Percentiles rank a stretch among this genome's conserved stretches.
phyloP scores from a whole-genome alignment of 352 stramenopile species.

The Phytophthora niederhauseri region DNA sequence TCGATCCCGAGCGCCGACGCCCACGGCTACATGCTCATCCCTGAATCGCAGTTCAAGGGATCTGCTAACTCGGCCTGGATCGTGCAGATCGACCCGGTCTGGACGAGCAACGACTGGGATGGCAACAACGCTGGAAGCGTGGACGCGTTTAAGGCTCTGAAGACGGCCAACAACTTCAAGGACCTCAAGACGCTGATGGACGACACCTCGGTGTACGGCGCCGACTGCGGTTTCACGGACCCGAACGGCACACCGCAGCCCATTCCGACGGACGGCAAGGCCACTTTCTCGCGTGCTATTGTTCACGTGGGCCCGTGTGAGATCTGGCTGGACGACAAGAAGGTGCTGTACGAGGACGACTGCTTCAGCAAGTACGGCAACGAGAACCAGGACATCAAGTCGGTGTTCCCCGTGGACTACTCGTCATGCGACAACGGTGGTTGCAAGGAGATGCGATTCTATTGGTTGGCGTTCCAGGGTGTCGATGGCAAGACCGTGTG shows the following conservation, averaged over 20 bases:
- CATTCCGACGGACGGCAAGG: constrained; percentile 42
- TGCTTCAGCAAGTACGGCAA: constrained; percentile 43
- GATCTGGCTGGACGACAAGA: constrained; percentile 49
- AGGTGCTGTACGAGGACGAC: constrained; percentile 39
- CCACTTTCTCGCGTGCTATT: constrained; percentile 40
- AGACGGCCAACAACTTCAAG: constrained; percentile 37
- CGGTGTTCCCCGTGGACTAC: constrained; percentile 48
- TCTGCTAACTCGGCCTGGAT: constrained; percentile 39
- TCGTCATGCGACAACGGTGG: constrained; percentile 35
- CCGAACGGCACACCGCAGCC: constrained; percentile 39
- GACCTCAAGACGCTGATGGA: constrained; percentile 42
- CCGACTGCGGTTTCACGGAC: constrained; percentile 45
- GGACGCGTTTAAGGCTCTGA: constrained; percentile 31
- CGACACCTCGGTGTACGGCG: constrained; percentile 42
- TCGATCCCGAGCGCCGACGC: constrained; percentile 24
- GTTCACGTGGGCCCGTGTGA: constrained; percentile 42
- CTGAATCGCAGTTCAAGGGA: constrained; percentile 39
- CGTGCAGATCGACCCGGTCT: constrained; percentile 41
- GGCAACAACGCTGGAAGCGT: constrained; percentile 42
- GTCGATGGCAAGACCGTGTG: constrained; percentile 44
- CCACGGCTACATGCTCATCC: constrained; percentile 45
- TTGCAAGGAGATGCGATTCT: constrained; percentile 50
- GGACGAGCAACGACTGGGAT: constrained; percentile 35
- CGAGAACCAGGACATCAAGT: constrained; percentile 47
- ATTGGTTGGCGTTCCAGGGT: constrained; percentile 50